Conservation (phyloP, 352 stramenopile species). For the Phytophthora pistaciae region DNA sequence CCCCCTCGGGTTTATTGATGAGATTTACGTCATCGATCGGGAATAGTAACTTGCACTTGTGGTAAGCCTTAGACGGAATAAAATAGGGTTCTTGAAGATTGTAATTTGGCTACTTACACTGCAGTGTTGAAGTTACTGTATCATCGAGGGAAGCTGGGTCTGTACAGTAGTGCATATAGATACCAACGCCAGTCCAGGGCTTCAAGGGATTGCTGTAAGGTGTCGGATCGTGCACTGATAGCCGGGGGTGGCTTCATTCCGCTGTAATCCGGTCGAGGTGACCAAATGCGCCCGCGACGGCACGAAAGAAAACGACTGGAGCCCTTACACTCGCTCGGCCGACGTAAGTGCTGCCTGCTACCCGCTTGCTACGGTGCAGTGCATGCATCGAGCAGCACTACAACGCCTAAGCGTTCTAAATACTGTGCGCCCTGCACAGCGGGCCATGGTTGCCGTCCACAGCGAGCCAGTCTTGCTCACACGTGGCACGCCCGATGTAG, state of each 20-base stretch:
- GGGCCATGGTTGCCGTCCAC: not conserved
- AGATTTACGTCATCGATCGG: not conserved
- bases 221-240: not conserved
- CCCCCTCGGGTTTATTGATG: conserved; percentile 5
- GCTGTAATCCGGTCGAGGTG: not conserved
- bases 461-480: not conserved
- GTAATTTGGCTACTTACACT: too few relatives aligned
- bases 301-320: not conserved
- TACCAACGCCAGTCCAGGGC: too few relatives aligned
- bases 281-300: not conserved
- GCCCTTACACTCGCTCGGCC: not conserved
- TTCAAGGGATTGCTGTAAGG: too few relatives aligned
- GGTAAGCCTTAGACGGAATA: too few relatives aligned
- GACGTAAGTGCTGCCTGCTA: too few relatives aligned
- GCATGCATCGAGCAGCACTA: not conserved
- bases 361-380: too few relatives aligned
- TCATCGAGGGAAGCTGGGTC: too few relatives aligned
- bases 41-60: too few relatives aligned
- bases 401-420: not conserved
- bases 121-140: too few relatives aligned
- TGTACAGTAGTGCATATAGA: too few relatives aligned
- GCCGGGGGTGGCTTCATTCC: not conserved
- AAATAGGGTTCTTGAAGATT: too few relatives aligned
- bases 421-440: too few relatives aligned
- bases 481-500: not conserved